phyloP scores from a whole-genome alignment of 1,139 yeast species.

The Blastobotrys raffinosifermentans region DNA sequence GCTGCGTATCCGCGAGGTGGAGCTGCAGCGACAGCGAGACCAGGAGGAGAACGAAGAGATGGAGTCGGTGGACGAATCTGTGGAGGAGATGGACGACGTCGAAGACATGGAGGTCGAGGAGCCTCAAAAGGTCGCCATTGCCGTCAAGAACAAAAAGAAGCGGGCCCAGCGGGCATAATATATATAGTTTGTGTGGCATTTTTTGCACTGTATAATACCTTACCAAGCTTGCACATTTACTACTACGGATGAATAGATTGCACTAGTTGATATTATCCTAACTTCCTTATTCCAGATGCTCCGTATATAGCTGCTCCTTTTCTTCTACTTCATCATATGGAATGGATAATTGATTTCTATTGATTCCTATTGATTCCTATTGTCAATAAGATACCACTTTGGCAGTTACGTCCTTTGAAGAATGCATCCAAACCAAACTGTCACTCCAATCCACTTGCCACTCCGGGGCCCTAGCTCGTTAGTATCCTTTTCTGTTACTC shows the following conservation, averaged over 20 bases:
- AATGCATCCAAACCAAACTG: conserved; percentile 1
- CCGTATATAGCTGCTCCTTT: too few relatives aligned
- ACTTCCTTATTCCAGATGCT: too few relatives aligned
- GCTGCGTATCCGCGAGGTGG: conserved; percentile 88
- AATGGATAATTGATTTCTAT: too few relatives aligned
- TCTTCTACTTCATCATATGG: too few relatives aligned
- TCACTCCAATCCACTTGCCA: conserved; percentile 3
- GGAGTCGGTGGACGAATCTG: conserved; percentile 38
- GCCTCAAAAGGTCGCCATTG: conserved; percentile 71
- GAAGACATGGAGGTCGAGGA: conserved; percentile 39
- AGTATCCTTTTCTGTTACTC: not conserved
- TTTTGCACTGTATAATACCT: not conserved
- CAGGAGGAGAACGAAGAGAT: conserved; percentile 46
- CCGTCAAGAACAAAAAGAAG: conserved; percentile 57
- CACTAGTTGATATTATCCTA: too few relatives aligned
- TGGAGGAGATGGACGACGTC: conserved; percentile 34
- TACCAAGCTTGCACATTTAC: not conserved
- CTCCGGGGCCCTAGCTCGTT: conserved; percentile 3
- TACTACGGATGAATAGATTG: not conserved
- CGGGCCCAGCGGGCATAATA: conserved; percentile 1
- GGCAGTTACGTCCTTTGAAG: too few relatives aligned
- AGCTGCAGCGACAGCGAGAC: conserved; percentile 74
- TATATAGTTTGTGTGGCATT: not conserved
- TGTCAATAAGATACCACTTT: too few relatives aligned
- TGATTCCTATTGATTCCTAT: too few relatives aligned